Evolutionary conservation across 257 asterid genomes (phyloP).

Genomic region (Eucommia ulmoides): DNA sequence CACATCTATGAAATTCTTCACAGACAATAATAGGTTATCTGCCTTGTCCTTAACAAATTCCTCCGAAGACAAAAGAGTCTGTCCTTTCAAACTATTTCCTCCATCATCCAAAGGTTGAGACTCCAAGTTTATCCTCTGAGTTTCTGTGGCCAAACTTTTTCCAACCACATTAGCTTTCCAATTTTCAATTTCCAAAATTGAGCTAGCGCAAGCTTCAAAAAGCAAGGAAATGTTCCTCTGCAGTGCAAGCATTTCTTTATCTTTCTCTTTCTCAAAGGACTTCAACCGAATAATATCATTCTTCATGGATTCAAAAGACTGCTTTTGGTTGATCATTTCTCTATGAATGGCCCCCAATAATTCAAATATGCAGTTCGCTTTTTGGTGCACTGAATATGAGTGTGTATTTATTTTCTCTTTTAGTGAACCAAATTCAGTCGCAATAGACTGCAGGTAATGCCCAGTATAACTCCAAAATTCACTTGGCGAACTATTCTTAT

Average conservation of each 20-base stretch:
- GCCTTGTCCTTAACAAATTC: constrained; percentile 34
- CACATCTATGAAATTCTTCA: constrained; percentile 47
- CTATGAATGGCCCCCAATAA: constrained; percentile 25
- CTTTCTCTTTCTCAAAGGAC: constrained; percentile 44
- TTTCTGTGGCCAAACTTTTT: constrained; percentile 22
- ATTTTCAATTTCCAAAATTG: constrained; percentile 49
- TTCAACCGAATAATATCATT: constrained; percentile 36
- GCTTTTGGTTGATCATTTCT: constrained; percentile 43
- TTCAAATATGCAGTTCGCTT: constrained; percentile 46
- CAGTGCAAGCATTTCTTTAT: constrained; percentile 44
- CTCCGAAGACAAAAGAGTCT: constrained; percentile 22
- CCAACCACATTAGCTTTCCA: constrained; percentile 34
- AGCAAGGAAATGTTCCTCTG: constrained; percentile 37
- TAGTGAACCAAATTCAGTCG: constrained; percentile 42
- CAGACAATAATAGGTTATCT: constrained; percentile 35
- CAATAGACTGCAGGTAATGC: constrained; percentile 39
- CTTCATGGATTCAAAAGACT: constrained; percentile 40
- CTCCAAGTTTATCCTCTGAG: constrained; percentile 23
- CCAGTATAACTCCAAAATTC: constrained; percentile 5
- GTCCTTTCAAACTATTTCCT: constrained; percentile 19
- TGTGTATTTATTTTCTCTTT: constrained; percentile 47
- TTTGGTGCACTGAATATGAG: constrained; percentile 38
- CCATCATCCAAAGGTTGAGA: constrained; percentile 22
- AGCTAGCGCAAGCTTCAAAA: constrained; percentile 49
- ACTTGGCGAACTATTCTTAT: background rate